phyloP scores from a whole-genome alignment of 225 moss, liverwort and hornwort species.

The Pleurozium schreberi region DNA sequence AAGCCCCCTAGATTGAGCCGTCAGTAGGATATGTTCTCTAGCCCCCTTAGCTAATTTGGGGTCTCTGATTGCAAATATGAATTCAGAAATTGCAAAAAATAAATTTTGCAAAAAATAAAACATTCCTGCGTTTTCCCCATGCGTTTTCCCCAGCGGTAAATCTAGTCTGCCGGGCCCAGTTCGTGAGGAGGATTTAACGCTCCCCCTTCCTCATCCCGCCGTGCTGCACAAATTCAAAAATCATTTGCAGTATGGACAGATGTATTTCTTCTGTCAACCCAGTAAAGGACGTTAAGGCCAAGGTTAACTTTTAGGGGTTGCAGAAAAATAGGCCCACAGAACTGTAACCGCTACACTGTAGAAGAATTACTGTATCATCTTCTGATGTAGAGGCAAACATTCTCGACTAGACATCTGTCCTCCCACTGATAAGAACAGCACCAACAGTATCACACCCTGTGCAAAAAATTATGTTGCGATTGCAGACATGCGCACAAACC shows the following conservation, averaged over 20 bases:
- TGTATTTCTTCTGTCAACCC: background rate
- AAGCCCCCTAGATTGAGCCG: too few relatives aligned
- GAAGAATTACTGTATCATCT: background rate
- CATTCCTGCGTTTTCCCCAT: too few relatives aligned
- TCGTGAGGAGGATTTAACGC: too few relatives aligned
- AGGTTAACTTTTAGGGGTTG: background rate
- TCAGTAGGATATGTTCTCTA: too few relatives aligned
- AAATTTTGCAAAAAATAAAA: too few relatives aligned
- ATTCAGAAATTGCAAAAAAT: too few relatives aligned
- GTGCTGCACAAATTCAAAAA: background rate
- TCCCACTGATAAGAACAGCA: background rate
- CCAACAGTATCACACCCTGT: background rate
- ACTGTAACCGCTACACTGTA: background rate
- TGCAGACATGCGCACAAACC: background rate
- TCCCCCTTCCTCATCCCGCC: background rate
- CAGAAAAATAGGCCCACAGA: background rate
- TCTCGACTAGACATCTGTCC: background rate
- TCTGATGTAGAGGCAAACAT: background rate
- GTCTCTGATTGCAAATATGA: too few relatives aligned
- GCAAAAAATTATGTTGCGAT: background rate
- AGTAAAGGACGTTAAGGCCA: background rate
- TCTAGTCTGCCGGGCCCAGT: too few relatives aligned
- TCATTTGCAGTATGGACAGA: background rate
- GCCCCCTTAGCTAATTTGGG: too few relatives aligned
- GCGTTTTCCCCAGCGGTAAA: too few relatives aligned